Evolutionary conservation across 2,329 filamentous ascomycete species (phyloP).

Genomic region (Ophiostoma ulmi): DNA sequence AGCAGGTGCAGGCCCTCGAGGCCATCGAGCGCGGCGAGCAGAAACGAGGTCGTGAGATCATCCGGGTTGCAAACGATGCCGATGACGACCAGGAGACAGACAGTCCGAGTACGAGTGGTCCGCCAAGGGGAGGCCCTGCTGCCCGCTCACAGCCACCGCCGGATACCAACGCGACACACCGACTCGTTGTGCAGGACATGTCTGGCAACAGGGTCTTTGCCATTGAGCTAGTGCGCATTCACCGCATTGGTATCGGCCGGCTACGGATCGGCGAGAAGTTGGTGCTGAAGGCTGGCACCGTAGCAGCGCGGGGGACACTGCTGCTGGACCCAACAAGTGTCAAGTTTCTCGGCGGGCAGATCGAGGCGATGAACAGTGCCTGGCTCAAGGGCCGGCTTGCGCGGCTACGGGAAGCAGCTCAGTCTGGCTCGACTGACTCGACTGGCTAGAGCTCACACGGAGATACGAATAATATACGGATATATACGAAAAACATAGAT

Average conservation of each 20-base stretch:
- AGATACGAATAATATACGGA: background rate
- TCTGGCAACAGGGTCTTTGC: constrained; percentile 63
- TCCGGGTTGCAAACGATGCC: constrained; percentile 52
- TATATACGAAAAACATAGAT: background rate
- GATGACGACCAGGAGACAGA: constrained; percentile 35
- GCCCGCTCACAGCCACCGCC: constrained; percentile 4
- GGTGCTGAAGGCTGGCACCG: constrained; percentile 58
- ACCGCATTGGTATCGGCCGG: constrained; percentile 60
- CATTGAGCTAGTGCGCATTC: constrained; percentile 64
- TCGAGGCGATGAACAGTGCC: constrained; percentile 71
- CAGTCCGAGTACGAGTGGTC: background rate
- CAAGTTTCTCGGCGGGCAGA: constrained; percentile 77
- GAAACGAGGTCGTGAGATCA: constrained; percentile 72
- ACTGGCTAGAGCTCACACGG: background rate
- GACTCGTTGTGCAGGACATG: constrained; percentile 76
- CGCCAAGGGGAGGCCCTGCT: constrained; percentile 20
- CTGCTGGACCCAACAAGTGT: constrained; percentile 66
- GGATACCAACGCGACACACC: constrained; percentile 60
- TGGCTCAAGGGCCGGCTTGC: constrained; percentile 59
- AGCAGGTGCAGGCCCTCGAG: constrained; percentile 79
- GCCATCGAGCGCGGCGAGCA: constrained; percentile 66
- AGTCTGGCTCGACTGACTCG: background rate
- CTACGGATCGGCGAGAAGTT: constrained; percentile 75
- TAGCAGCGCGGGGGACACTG: constrained; percentile 70
- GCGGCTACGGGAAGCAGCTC: background rate